phyloP scores from a whole-genome alignment of 23 red algal species.

The Cyanidium caldarium region DNA sequence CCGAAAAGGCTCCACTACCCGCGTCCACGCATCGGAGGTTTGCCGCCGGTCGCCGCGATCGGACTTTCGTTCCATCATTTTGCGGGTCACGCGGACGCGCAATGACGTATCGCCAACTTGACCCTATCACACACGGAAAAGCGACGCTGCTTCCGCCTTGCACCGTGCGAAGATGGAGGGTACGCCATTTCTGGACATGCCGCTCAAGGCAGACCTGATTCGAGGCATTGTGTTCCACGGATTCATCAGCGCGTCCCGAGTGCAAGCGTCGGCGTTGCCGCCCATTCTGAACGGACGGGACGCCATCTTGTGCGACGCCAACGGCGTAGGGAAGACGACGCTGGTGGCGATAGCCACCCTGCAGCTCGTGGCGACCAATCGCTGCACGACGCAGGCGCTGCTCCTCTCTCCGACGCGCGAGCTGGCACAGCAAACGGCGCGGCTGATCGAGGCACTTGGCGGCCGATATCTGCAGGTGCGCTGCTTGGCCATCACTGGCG shows the following conservation, averaged over 20 bases:
- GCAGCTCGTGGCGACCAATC: neutral
- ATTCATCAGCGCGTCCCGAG: neutral
- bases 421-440: conserved; percentile 13
- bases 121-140: no score
- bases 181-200: no score
- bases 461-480: neutral
- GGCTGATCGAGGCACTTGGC: neutral
- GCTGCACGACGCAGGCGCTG: neutral
- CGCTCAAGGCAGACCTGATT: no score
- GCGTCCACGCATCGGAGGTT: no score
- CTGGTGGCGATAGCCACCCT: conserved; percentile 4
- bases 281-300: neutral
- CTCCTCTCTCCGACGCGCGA: conserved; percentile 18
- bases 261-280: neutral
- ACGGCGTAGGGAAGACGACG: conserved; percentile 21
- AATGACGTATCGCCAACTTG: no score
- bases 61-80: no score
- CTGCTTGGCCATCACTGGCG: neutral
- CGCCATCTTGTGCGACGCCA: neutral
- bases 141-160: no score
- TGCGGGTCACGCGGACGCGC: no score
- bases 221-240: no score
- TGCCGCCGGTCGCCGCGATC: no score
- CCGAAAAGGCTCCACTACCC: no score
- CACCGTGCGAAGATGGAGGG: no score